A percentile compares a stretch with the other conserved stretches of the same genome.
Conservation (phyloP, 148 eudicot species). For the Vaccinium darrowii region DNA sequence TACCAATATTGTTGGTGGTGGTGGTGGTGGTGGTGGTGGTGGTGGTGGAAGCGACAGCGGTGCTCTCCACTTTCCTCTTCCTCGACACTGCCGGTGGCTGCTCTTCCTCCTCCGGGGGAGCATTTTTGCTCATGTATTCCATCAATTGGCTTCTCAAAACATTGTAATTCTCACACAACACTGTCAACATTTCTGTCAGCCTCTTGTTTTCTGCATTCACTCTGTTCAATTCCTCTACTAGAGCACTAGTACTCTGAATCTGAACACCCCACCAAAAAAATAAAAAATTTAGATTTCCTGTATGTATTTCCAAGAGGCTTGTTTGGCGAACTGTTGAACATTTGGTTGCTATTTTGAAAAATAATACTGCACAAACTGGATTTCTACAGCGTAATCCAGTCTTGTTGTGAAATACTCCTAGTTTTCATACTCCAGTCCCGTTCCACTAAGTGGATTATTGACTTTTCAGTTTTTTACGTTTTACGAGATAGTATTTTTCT, state of each 20-base stretch:
- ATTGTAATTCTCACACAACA: slow-evolving; percentile 77
- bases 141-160: slow-evolving; percentile 53
- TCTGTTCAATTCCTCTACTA: slow-evolving; percentile 66
- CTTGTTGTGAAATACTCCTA: no score
- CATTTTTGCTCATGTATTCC: slow-evolving; percentile 51
- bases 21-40: neutral
- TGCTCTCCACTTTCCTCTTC: slow-evolving; percentile 60
- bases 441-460: no score
- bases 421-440: no score
- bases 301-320: neutral
- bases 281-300: neutral
- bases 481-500: no score
- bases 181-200: slow-evolving; percentile 69
- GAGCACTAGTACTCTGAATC: slow-evolving; percentile 38
- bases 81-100: slow-evolving; percentile 19
- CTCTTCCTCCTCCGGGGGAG: neutral
- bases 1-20: neutral
- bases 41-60: neutral
- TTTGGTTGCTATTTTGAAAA: neutral
- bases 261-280: slow-evolving; percentile 17
- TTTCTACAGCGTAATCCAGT: no score
- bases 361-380: no score
- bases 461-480: no score
- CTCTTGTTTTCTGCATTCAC: slow-evolving; percentile 83
- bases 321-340: neutral